Conservation (phyloP, 148 eudicot genomes). For the Camellia granthamiana region DNA sequence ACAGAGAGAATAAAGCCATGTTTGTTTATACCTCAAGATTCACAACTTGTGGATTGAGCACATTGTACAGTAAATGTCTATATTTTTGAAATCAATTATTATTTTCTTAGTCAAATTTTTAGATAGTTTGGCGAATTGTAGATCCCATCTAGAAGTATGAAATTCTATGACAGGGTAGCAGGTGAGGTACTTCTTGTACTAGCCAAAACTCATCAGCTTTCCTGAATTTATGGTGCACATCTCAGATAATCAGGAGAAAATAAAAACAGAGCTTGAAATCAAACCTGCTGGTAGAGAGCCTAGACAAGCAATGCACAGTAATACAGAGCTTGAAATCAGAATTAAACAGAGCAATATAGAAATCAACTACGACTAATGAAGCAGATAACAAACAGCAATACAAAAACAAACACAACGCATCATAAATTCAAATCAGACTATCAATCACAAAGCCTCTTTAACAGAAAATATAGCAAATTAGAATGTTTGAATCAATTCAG, state of each 20-base stretch:
- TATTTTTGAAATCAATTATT: conserved; percentile 25
- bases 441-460: too few relatives aligned
- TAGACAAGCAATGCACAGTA: too few relatives aligned
- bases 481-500: too few relatives aligned
- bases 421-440: too few relatives aligned
- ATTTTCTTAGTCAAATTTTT: neutral
- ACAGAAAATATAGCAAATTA: too few relatives aligned
- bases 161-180: neutral
- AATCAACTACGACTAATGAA: too few relatives aligned
- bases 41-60: conserved; percentile 36
- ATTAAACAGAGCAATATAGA: too few relatives aligned
- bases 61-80: conserved; percentile 79
- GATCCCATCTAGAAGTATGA: neutral
- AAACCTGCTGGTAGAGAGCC: too few relatives aligned
- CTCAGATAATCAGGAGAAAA: neutral
- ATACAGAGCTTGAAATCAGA: too few relatives aligned
- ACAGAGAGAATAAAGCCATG: neutral
- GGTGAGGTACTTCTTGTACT: neutral
- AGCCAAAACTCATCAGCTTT: neutral
- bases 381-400: too few relatives aligned
- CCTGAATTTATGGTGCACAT: neutral
- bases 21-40: conserved; percentile 30
- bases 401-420: too few relatives aligned
- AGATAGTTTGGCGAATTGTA: neutral
- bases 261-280: too few relatives aligned